Evolutionary conservation across 2,329 filamentous ascomycete species (phyloP), one percentile per base, ranked within the genome.

Genomic region (Neonectria ditissima): DNA sequence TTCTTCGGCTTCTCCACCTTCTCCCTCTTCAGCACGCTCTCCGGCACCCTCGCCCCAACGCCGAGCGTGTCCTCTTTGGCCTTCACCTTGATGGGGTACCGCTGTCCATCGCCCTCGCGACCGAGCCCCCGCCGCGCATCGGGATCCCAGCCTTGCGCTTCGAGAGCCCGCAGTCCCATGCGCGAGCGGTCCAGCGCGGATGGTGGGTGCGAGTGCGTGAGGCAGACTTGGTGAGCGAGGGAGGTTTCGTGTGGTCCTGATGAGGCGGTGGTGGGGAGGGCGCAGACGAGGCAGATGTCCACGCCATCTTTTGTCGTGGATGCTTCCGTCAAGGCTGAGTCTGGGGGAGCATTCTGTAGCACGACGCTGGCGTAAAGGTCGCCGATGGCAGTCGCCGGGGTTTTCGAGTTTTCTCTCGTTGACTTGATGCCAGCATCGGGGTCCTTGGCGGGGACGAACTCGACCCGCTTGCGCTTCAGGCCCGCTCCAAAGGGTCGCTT

Each of bases 21-120:
- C 66, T 77, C 77, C 69, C 81, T 82, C 62, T 78, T 77, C 73
- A 47, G 79, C 5, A 65, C 65, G 22, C 80, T 74, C 63, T 81
- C 81, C 10, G 82, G 79, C 9, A 82, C 72, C 28, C 76, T 68
- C 4, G 85, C 82, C 0, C 94, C 93, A 26, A 97, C 78, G 0
- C 94, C 95, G 8, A 91, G 80, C 4, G 86, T 93, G 74, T 95
- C 88, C 45, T 89, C 86, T 79, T 97, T 97, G 58, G 86, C 81
- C 62, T 84, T 86, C 1, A 87, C 81, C 75, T 93, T 93, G 66
- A 97, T 83, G 1, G 94, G 94, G 68, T 89, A 90, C 43, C 90
- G 83, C 64, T 93, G 90, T 3, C 94, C 94, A 68, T 91, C 87
- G 1, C 91, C 89, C 2, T 81, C 79, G 10, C 86, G 86, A 0